Base-by-base conservation (phyloP, 768 basidiomycete species). In the Mrakia hoshinonis region DNA sequence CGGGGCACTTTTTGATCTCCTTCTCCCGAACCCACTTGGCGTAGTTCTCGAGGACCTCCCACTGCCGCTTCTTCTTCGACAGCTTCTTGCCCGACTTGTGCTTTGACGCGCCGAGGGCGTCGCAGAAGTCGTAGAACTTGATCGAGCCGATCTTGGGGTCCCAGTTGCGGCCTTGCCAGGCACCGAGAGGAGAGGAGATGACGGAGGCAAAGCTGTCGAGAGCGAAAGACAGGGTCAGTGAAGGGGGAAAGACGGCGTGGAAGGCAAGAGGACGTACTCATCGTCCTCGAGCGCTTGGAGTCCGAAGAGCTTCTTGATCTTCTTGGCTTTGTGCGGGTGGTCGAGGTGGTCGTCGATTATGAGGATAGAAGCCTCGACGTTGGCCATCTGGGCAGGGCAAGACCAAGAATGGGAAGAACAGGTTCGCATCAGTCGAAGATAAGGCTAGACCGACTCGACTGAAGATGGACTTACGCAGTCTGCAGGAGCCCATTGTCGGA, bases 81-180 rank as follows among this genome's bases (percentile, higher is more conserved):
- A 31, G 75, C 75, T 13, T 69, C 20, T 36, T 62, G 4, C 18
- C 31, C n/a, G n/a, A n/a, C n/a, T n/a, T n/a, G 52, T 13, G 67
- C 22, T 38, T 39, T 18, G 38, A 13, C 58, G n/a, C 67, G 51
- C 74, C 75, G 29, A 79, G 73, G 15, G 75, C 74, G 66, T 77
- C 76, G 64, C 79, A 79, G 70, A 77, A 78, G 3, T 73, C 67
- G 64, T 77, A 75, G 64, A 77, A 78, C 43, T 74, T 74, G 36
- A 61, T 67, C 5, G 77, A 76, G 13, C 61, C 46, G 11, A 70
- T 15, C 48, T 71, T 66, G 36, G 89, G 88, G 77, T 95, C 89
- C 94, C 93, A 97, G 77, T 87, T 88, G 79, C 88, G 89, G 0
- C 82, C 83, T 81, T 97, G 94, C 90, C 92, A 95, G 7, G 79